phyloP scores from a whole-genome alignment of 2,329 filamentous ascomycete species.

The Paecilomyces sp. region DNA sequence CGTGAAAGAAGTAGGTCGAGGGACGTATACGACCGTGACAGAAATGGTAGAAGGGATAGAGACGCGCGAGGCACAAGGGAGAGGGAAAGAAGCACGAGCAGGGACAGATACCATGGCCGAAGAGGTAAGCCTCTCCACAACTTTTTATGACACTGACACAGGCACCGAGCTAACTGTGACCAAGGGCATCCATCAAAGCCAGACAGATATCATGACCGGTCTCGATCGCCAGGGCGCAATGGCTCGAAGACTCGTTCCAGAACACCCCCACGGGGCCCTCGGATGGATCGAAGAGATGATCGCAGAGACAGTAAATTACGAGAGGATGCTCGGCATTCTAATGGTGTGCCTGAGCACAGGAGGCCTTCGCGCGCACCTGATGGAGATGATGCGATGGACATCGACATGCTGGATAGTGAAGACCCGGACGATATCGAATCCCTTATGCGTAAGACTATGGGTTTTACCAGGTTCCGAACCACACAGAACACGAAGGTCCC shows the following conservation, averaged over 20 bases:
- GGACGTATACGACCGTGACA: conserved; percentile 29
- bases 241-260: conserved; percentile 26
- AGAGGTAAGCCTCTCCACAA: conserved; percentile 26
- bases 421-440: conserved; percentile 50
- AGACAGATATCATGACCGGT: conserved; percentile 29
- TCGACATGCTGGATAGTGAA: conserved; percentile 20
- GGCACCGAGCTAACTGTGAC: background rate
- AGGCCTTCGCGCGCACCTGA: conserved; percentile 19
- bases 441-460: conserved; percentile 80
- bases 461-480: conserved; percentile 75
- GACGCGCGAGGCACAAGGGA: conserved; percentile 33
- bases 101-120: conserved; percentile 30
- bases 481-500: conserved; percentile 85
- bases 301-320: conserved; percentile 21
- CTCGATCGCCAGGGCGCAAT: conserved; percentile 30
- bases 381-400: conserved; percentile 16
- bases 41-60: conserved; percentile 25
- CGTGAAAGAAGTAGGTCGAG: conserved; percentile 38
- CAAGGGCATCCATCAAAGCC: conserved; percentile 23
- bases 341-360: conserved; percentile 16
- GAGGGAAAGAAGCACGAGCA: conserved; percentile 31
- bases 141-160: background rate
- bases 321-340: conserved; percentile 14
- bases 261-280: conserved; percentile 28
- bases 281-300: conserved; percentile 23